Evolutionary conservation across 164 flowering plant genomes (phyloP), one percentile per base, ranked within the genome.

Genomic region (Umbilicus rupestris): DNA sequence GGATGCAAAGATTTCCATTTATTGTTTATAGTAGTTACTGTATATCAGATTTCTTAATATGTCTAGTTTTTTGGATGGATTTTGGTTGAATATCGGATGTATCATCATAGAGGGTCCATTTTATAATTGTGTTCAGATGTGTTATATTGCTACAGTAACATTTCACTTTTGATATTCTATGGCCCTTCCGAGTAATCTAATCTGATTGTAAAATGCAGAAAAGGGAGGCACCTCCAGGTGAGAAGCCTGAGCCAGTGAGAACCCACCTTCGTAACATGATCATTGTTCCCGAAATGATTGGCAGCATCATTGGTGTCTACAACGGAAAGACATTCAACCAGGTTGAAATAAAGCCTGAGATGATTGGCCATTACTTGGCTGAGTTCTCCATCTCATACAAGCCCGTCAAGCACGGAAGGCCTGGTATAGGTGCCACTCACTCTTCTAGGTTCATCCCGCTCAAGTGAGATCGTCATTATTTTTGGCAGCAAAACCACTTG

Each of bases 361-460:
- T 52, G 58, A 52, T 52, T 52, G 58, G 58, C 14, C 58, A 52
- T 15, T 52, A 52, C 58, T 26, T 52, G 29, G 58, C 58, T 24
- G 58, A 52, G 58, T 52, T 52, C 30, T 52, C 58, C 29, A 22
- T 52, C 30, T 52, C 58, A 52, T 52, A 52, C 58, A 52, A 52
- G 58, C 58, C 58, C 15, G 58, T 52, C 58, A 52, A 52, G 58
- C 58, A 52, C 16, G 58, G 58, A 20, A 52, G 58, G 58, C 58
- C 29, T 26, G 58, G 58, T 52, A 52, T 52, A 24, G 58, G 58
- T 52, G 58, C 58, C 16, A 52, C 58, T 24, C 58, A 52, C 58
- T 52, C 58, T 52, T 52, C 58, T 26, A 22, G 58, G 29, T 52
- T 52, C 16, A 24, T 52, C 29, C 58, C 58, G 24, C 58, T 52